phyloP scores from a whole-genome alignment of 768 basidiomycete genomes.

The Agaricus sinodeliciosus region DNA sequence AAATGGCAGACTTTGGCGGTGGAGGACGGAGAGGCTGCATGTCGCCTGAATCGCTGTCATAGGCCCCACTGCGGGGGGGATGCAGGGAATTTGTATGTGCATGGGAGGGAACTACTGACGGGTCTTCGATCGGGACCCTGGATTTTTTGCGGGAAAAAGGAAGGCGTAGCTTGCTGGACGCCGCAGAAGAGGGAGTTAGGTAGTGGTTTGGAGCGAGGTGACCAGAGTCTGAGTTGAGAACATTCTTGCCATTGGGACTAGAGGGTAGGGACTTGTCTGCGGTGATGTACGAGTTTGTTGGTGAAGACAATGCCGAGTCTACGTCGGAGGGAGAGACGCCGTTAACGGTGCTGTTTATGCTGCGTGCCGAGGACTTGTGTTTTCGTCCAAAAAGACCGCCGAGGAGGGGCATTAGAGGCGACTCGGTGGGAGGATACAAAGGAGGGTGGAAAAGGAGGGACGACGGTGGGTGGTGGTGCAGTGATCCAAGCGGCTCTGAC shows the following conservation, averaged over 20 bases:
- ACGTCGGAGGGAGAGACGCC: slow-evolving; percentile 15
- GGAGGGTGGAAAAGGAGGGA: neutral
- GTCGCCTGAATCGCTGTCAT: slow-evolving; percentile 36
- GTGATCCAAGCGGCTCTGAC: no score
- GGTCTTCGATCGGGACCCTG: slow-evolving; percentile 14
- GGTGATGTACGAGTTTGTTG: slow-evolving; percentile 25
- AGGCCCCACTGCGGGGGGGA: slow-evolving; percentile 28
- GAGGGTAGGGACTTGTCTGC: slow-evolving; percentile 27
- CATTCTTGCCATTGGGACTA: slow-evolving; percentile 24
- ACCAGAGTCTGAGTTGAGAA: slow-evolving; percentile 18
- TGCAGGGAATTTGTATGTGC: slow-evolving; percentile 20
- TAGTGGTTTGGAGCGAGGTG: slow-evolving; percentile 16
- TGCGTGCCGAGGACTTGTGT: slow-evolving; percentile 23
- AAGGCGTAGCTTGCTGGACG: slow-evolving; percentile 28
- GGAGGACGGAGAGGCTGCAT: slow-evolving; percentile 45
- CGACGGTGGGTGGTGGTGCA: no score
- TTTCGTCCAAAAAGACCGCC: slow-evolving; percentile 33
- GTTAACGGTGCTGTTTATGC: slow-evolving; percentile 14
- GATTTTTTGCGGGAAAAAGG: slow-evolving; percentile 34
- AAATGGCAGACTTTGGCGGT: slow-evolving; percentile 58
- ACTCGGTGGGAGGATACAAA: neutral
- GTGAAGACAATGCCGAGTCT: slow-evolving; percentile 24
- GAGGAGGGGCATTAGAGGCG: slow-evolving; percentile 27
- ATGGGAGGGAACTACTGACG: neutral
- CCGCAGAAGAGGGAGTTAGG: slow-evolving; percentile 16